Evolutionary conservation across 345 rosid species (phyloP).

Genomic region (Aethionema arabicum): DNA sequence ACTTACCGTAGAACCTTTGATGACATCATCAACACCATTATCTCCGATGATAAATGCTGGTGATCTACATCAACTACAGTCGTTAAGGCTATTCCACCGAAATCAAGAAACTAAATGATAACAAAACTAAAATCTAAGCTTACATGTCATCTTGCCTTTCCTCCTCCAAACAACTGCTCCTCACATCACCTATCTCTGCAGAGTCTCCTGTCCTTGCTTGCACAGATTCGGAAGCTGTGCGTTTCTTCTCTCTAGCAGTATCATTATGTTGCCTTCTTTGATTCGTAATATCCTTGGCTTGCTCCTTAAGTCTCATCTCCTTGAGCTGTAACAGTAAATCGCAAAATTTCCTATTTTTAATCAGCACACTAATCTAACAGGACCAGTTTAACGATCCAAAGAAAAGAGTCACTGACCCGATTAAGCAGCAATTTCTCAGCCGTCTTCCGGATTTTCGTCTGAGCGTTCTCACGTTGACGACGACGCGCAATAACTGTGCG

Average conservation of each 20-base stretch:
- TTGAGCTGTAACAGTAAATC: constrained; percentile 51
- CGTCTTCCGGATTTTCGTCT: constrained; percentile 83
- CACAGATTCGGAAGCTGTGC: constrained; percentile 4
- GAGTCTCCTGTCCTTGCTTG: constrained; percentile 2
- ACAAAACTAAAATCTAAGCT: constrained; percentile 4
- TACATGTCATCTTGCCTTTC: constrained; percentile 33
- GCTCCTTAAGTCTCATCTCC: constrained; percentile 71
- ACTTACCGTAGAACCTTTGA: constrained; percentile 28
- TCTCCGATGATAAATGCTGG: constrained; percentile 12
- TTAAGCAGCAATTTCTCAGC: constrained; percentile 93
- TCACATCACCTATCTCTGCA: not conserved
- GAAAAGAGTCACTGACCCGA: constrained; percentile 43
- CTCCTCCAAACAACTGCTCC: constrained; percentile 12
- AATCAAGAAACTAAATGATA: not conserved
- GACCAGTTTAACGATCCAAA: not conserved
- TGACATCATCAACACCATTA: not conserved
- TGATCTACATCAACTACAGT: constrained; percentile 25
- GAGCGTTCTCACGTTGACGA: constrained; percentile 89
- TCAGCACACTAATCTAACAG: not conserved
- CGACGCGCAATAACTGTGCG: constrained; percentile 92
- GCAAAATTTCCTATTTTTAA: constrained; percentile 1
- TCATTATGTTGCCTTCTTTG: constrained; percentile 48
- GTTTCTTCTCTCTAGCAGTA: constrained; percentile 43
- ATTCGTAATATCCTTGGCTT: constrained; percentile 65
- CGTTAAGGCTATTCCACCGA: constrained; percentile 6